phyloP scores from a whole-genome alignment of 768 basidiomycete species.

The Rubroboletus pulcherrimus region DNA sequence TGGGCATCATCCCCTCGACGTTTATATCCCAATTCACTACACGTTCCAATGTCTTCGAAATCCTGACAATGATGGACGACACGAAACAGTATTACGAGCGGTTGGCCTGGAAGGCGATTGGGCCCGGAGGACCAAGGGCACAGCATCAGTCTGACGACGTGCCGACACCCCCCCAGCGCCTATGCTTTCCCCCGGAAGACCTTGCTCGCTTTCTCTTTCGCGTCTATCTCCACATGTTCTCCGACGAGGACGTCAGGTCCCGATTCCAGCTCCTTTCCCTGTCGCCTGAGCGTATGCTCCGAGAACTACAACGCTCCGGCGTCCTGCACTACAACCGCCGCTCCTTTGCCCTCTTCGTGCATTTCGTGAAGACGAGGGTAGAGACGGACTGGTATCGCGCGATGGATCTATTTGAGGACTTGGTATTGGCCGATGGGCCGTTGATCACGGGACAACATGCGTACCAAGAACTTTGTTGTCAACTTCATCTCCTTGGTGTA shows the following conservation, averaged over 20 bases:
- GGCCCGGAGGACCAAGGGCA: background rate
- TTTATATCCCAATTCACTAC: conserved; percentile 24
- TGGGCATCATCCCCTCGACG: conserved; percentile 23
- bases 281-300: background rate
- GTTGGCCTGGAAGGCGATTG: conserved; percentile 22
- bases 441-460: conserved; percentile 26
- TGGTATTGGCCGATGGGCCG: conserved; percentile 5
- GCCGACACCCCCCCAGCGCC: background rate
- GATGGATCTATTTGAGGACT: conserved; percentile 34
- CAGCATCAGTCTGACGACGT: background rate
- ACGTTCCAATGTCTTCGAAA: conserved; percentile 23
- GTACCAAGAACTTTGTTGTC: conserved; percentile 44
- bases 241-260: conserved; percentile 17
- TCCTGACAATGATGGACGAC: background rate
- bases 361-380: conserved; percentile 36
- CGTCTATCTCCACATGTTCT: conserved; percentile 27
- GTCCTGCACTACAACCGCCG: conserved; percentile 45
- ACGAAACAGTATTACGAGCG: conserved; percentile 22
- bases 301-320: conserved; percentile 1
- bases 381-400: conserved; percentile 39
- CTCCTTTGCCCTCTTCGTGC: conserved; percentile 45
- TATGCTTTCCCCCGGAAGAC: conserved; percentile 12
- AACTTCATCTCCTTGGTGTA: conserved; percentile 40
- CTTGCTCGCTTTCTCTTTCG: conserved; percentile 22
- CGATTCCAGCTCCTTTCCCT: background rate